Base-by-base conservation (phyloP, 352 stramenopile species). In the Phytophthora chlamydospora region DNA sequence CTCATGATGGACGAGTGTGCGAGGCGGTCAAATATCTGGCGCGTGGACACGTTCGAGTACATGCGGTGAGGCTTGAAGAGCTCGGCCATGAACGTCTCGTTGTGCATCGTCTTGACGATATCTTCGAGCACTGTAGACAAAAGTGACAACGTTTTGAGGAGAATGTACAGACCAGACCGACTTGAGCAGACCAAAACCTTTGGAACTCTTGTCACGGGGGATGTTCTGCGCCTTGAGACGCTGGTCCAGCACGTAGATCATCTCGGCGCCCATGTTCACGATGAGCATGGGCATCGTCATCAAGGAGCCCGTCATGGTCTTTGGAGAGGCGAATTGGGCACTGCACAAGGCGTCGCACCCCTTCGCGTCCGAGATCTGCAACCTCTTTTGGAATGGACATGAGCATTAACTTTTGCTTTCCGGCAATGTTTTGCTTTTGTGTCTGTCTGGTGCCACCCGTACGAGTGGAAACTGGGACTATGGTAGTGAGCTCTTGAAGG, bases 1-100 rank as follows among this genome's bases (percentile, higher is more conserved):
- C 91, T 79, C 93, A 98, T 98, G 71, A 98, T 98, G 41, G 89
- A 97, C 52, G 88, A 97, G 70, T 98, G 93, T 21, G 91, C 92
- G 16, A 98, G 75, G 16, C 87, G 80, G 45, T 97, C 88, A 59
- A 97, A 97, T 63, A 98, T 92, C 68, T 97, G 88, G 14, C 89
- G 86, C 43, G 88, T 97, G n/a, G 85, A 85, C 31, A 83, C 29
- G 62, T 93, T 93, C 43, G 89, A 90, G 77, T 97, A 97, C 80
- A 97, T 92, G 65, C 88, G 79, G 58, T 97, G 90, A 46, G 93
- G 91, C 75, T 95, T 91, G 73, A 98, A 98, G 56, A 97, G 75
- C 71, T 97, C 91, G 32, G 79, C 56, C 69, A 97, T 88, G 73
- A 98, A 98, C 36, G 91, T 86, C 42, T 90, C 78, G 48, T 91